Base-by-base conservation (phyloP, 257 asterid genomes). In the Solanum rostratum region DNA sequence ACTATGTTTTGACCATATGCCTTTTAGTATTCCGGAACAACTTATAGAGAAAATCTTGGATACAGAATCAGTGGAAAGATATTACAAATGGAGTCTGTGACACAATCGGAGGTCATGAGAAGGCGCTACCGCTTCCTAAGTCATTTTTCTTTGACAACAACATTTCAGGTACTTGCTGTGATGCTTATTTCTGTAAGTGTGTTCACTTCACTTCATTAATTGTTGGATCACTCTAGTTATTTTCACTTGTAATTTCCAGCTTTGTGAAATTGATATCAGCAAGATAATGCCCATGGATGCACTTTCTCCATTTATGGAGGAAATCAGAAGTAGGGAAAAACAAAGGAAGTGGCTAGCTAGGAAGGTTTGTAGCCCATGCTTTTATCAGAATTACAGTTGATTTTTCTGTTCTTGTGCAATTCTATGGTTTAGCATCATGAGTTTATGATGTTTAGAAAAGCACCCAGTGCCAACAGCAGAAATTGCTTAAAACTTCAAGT, bases 91-190 rank as follows among this genome's bases (percentile, higher is more conserved):
- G 99, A 95, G 90, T 86, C 95, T 22, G 90, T 95, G 88, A 92
- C 96, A 79, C 98, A 96, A 83, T 92, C 98, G 46, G 99, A 96
- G 90, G 93, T 92, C 71, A 88, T 91, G 86, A 93, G 98, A 88
- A 93, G 94, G 86, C 98, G 98, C 79, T 96, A 92, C 85, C 98
- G 98, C 84, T 95, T 90, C 91, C 85, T 96, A 88, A 95, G 99
- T 91, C 99, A 96, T 91, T 91, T 96, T 86, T 92, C 99, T 88
- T 89, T 96, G 89, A 93, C 99, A 85, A 92, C 99, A 81, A 91
- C 95, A 53, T 93, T 93, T 90, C 97, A 96, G 97, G 99, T 94
- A 81, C 85, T 83, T 57, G 80, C 46, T 59, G 43, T 54, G 59
- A 62, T 86, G 43, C 5, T 52, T 18, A 65, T 46, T 43, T 41